Conservation (phyloP, 805 yeast species). For the Pichia manshurica region DNA sequence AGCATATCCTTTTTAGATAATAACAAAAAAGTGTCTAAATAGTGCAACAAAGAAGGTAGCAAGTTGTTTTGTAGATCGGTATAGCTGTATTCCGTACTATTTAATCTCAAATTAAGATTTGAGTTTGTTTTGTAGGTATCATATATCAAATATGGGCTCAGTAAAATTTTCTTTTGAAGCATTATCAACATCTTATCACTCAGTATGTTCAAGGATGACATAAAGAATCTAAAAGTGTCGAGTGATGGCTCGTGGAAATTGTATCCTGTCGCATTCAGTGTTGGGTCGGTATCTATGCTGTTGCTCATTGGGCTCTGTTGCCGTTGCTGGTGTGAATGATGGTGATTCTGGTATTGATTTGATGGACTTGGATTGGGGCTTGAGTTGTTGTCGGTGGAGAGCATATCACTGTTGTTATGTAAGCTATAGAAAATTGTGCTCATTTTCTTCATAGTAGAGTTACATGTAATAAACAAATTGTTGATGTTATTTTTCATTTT, state of each 20-base stretch:
- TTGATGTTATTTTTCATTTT: slow-evolving; percentile 43
- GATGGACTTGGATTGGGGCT: neutral
- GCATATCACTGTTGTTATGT: neutral
- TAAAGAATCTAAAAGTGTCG: slow-evolving; percentile 4
- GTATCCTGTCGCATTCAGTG: neutral
- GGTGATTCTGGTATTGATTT: neutral
- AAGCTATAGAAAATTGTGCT: slow-evolving; percentile 26
- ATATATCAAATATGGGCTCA: slow-evolving; percentile 17
- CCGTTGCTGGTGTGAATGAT: neutral
- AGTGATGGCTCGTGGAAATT: neutral
- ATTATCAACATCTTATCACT: slow-evolving; percentile 49
- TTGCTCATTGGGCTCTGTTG: neutral
- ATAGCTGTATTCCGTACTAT: slow-evolving; percentile 35
- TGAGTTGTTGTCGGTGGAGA: neutral
- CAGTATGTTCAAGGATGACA: slow-evolving; percentile 36
- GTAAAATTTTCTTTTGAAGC: slow-evolving; percentile 34
- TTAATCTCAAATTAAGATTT: slow-evolving; percentile 17
- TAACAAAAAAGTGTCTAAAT: slow-evolving; percentile 48
- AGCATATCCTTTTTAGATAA: slow-evolving; percentile 34
- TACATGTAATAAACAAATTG: slow-evolving; percentile 45
- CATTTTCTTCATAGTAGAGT: slow-evolving; percentile 37
- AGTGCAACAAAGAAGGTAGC: slow-evolving; percentile 52
- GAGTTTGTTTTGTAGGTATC: slow-evolving; percentile 8
- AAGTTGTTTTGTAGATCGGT: slow-evolving; percentile 47
- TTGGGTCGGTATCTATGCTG: neutral